A percentile compares a stretch with the other conserved stretches of the same genome.
phyloP scores from a whole-genome alignment of 1,139 yeast species.

The Debaryomyces subglobosus region DNA sequence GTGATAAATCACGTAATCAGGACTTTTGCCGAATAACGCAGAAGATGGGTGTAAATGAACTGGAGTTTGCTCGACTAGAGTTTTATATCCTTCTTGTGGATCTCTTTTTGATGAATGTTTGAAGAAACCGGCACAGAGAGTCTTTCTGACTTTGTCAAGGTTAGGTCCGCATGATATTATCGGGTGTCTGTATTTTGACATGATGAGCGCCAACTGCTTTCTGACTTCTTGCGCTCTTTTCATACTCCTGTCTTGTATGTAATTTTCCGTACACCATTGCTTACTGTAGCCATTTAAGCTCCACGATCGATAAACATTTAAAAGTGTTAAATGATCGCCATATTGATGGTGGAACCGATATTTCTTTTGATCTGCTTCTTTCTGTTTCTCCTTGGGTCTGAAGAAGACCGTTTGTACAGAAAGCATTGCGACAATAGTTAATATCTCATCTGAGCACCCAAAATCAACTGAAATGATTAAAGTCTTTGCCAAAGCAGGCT shows the following conservation, averaged over 20 bases:
- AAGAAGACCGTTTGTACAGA: conserved; percentile 85
- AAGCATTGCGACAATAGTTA: conserved; percentile 88
- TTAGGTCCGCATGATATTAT: conserved; percentile 64
- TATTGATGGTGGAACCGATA: conserved; percentile 73
- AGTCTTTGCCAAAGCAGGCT: conserved; percentile 85
- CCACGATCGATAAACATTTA: conserved; percentile 86
- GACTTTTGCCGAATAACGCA: conserved; percentile 68
- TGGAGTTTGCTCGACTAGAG: conserved; percentile 74
- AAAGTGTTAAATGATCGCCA: conserved; percentile 86
- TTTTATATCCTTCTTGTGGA: conserved; percentile 68
- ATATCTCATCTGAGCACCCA: conserved; percentile 79
- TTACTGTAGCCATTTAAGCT: conserved; percentile 58
- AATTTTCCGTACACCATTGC: conserved; percentile 83
- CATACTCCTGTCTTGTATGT: conserved; percentile 79
- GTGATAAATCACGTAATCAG: conserved; percentile 84
- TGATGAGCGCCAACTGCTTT: conserved; percentile 65
- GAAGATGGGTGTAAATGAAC: conserved; percentile 92
- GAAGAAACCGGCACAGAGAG: conserved; percentile 87
- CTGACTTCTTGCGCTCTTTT: conserved; percentile 79
- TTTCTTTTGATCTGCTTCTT: conserved; percentile 73
- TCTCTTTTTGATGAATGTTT: conserved; percentile 82
- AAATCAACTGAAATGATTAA: conserved; percentile 73
- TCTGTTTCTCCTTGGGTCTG: conserved; percentile 80
- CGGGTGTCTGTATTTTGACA: conserved; percentile 56
- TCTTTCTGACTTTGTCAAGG: conserved; percentile 64